phyloP scores from a whole-genome alignment of 345 rosid genomes.

The Eucalyptus fibrosa region DNA sequence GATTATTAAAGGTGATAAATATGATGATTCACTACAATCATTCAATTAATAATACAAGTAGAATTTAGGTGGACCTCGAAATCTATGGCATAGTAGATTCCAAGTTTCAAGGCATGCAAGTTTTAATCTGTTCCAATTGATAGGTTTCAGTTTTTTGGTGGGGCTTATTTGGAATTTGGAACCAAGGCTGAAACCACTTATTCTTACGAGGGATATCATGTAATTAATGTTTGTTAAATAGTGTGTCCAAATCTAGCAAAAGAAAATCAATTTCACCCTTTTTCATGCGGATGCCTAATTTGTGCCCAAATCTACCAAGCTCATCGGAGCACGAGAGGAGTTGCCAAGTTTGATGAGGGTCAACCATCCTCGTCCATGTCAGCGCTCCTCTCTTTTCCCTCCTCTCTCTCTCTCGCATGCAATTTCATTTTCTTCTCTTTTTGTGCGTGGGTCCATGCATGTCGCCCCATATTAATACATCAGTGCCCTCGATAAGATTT shows the following conservation, averaged over 20 bases:
- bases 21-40: too few species aligned
- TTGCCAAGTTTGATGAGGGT: not conserved
- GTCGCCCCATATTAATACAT: fast-evolving
- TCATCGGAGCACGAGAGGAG: not conserved
- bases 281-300: not conserved
- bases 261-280: not conserved
- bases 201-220: too few species aligned
- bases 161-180: too few species aligned
- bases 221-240: too few species aligned
- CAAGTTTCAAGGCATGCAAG: too few species aligned
- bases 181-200: too few species aligned
- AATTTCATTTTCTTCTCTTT: not conserved
- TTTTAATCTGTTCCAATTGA: fast-evolving
- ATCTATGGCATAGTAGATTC: fast-evolving
- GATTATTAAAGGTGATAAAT: too few species aligned
- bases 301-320: not conserved
- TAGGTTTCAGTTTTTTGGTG: fast-evolving
- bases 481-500: not conserved
- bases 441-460: not conserved
- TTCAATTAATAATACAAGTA: too few species aligned
- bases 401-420: not conserved
- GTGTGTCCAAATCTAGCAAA: not conserved
- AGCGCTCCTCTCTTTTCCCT: not conserved
- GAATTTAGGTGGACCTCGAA: fast-evolving
- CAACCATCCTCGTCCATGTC: too few species aligned